These are phyloP conservation scores for Beta vulgaris DNA, from an alignment of 148 eudicot genomes.

Conservation along the genomic window DNA sequence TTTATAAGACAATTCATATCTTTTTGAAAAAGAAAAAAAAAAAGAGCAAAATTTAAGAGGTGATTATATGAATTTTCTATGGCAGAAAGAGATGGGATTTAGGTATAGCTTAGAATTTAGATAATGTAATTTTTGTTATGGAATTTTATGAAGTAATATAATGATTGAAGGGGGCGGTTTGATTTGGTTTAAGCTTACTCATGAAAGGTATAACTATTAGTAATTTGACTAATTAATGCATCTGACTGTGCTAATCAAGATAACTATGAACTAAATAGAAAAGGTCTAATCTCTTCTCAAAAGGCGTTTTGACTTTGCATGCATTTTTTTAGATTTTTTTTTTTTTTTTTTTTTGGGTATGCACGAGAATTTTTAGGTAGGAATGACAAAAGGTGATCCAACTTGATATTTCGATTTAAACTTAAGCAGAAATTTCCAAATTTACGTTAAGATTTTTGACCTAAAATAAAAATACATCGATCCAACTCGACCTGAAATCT, in stretches of 20 bases:
- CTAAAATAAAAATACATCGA: too few relatives aligned
- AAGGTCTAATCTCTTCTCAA: background rate
- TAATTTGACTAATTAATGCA: conserved; percentile 20
- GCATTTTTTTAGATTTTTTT: background rate
- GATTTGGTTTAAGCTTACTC: conserved; percentile 2
- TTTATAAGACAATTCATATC: conserved; percentile 24
- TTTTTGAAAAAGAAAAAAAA: background rate
- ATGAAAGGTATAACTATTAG: conserved; percentile 9
- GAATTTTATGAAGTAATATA: background rate
- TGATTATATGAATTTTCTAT: background rate
- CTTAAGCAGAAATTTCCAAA: too few relatives aligned
- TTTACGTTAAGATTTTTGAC: too few relatives aligned
- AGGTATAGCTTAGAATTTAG: background rate
- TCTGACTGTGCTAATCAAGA: background rate
- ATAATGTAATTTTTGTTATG: background rate
- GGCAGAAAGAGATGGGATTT: background rate
- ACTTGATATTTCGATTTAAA: too few relatives aligned
- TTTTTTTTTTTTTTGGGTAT: too few relatives aligned
- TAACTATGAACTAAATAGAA: conserved; percentile 5
- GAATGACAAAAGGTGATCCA: too few relatives aligned
- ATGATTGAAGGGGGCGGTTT: background rate
- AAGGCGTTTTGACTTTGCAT: conserved; percentile 4
- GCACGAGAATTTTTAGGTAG: too few relatives aligned
- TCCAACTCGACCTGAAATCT: too few relatives aligned
- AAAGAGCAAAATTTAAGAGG: background rate